A percentile compares a stretch with the other conserved stretches of the same genome.
Conservation (phyloP, 257 asterid genomes). For the Penstemon eatonii region DNA sequence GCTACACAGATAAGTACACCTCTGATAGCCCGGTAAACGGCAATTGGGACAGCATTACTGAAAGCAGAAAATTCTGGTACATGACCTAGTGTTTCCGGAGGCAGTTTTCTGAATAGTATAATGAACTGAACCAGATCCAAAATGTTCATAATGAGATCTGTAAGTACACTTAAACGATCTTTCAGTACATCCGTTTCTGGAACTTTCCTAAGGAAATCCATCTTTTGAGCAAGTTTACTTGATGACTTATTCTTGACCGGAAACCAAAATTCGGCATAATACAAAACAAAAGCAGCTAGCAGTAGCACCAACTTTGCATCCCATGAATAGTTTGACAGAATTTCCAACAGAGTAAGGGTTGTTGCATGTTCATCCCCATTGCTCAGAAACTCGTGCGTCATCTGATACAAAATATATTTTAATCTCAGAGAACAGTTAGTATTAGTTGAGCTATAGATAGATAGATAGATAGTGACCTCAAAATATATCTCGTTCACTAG, state of each 20-base stretch:
- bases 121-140: background rate
- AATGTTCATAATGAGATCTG: background rate
- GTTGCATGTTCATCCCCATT: background rate
- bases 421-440: too few species aligned
- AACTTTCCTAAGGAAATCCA: background rate
- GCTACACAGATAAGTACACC: background rate
- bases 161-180: background rate
- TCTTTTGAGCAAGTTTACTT: background rate
- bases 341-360: background rate
- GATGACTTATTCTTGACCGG: background rate
- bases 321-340: background rate
- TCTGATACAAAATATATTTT: background rate
- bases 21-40: background rate
- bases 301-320: background rate
- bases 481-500: background rate
- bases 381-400: background rate
- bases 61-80: background rate
- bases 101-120: background rate
- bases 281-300: background rate
- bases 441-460: background rate
- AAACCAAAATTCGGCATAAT: background rate
- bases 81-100: background rate
- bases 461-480: background rate
- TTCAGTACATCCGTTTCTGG: background rate
- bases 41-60: background rate